These are phyloP conservation scores for Lipomyces chichibuensis DNA, from an alignment of 805 yeast species.

Conservation along the genomic window DNA sequence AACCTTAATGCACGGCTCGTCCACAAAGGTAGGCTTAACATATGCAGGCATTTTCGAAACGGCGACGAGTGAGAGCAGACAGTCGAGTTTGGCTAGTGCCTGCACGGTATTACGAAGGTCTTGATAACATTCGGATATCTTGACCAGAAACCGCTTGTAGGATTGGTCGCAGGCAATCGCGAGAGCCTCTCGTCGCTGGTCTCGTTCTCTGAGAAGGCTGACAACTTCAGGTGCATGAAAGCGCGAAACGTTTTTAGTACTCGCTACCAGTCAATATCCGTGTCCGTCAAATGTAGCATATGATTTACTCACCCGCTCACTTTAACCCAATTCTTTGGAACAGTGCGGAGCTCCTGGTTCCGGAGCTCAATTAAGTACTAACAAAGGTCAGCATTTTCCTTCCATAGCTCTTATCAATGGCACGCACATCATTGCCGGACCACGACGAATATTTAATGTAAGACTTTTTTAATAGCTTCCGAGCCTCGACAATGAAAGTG, in stretches of 20 bases:
- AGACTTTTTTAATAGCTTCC: slow-evolving; percentile 48
- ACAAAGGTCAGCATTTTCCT: neutral
- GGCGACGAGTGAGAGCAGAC: slow-evolving; percentile 66
- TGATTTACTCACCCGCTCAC: slow-evolving; percentile 53
- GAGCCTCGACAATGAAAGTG: slow-evolving; percentile 55
- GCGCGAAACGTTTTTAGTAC: slow-evolving; percentile 66
- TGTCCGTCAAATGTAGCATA: neutral
- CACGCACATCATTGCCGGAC: slow-evolving; percentile 54
- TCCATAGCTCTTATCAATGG: neutral
- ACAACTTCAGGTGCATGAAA: slow-evolving; percentile 66
- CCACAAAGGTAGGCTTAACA: slow-evolving; percentile 55
- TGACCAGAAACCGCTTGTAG: slow-evolving; percentile 48
- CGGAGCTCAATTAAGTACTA: slow-evolving; percentile 76
- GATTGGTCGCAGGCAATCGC: slow-evolving; percentile 52
- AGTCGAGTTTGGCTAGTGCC: slow-evolving; percentile 62
- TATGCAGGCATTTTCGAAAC: slow-evolving; percentile 56
- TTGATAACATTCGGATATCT: slow-evolving; percentile 48
- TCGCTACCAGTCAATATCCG: slow-evolving; percentile 2
- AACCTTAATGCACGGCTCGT: slow-evolving; percentile 53
- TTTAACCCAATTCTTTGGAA: slow-evolving; percentile 80
- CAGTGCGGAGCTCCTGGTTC: slow-evolving; percentile 54
- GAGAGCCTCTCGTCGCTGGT: slow-evolving; percentile 63
- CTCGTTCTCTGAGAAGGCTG: slow-evolving; percentile 56
- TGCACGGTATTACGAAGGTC: slow-evolving; percentile 51
- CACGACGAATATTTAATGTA: slow-evolving; percentile 57